Conservation (phyloP, 2,329 filamentous ascomycete genomes). For the Biscogniauxia sp. region DNA sequence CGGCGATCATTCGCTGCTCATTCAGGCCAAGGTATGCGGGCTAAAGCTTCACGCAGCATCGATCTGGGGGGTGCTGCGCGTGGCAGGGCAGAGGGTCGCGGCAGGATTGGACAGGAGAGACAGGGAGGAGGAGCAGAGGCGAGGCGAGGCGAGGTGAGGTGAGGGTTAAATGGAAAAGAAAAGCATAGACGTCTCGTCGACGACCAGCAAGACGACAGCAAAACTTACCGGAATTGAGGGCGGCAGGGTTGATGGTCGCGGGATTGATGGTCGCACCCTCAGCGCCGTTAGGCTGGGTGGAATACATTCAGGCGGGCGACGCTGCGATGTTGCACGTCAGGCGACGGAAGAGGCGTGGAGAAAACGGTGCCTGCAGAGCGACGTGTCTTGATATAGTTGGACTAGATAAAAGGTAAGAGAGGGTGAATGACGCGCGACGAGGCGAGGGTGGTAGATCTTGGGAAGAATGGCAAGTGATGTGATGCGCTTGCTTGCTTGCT, state of each 20-base stretch:
- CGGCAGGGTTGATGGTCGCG: constrained; percentile 71
- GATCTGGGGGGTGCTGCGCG: constrained; percentile 10
- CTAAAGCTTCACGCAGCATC: constrained; percentile 5
- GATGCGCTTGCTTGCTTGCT: constrained; percentile 9
- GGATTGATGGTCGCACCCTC: constrained; percentile 90
- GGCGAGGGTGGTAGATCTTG: constrained; percentile 33
- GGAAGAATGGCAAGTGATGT: constrained; percentile 26
- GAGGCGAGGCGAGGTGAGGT: constrained; percentile 6
- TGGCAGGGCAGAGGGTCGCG: constrained; percentile 16
- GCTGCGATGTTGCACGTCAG: constrained; percentile 38
- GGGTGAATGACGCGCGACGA: constrained; percentile 36
- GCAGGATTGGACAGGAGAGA: constrained; percentile 15
- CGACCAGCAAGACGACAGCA: constrained; percentile 23
- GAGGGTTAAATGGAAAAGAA: constrained; percentile 16
- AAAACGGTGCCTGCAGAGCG: constrained; percentile 49
- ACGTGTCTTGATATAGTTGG: constrained; percentile 64
- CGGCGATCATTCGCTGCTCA: constrained; percentile 17
- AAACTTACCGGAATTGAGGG: constrained; percentile 59
- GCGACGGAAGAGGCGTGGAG: constrained; percentile 34
- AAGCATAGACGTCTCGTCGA: constrained; percentile 5
- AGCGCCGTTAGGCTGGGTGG: constrained; percentile 69
- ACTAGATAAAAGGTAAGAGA: constrained; percentile 35
- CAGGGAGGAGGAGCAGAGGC: constrained; percentile 10
- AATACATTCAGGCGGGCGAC: constrained; percentile 53
- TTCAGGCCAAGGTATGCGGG: constrained; percentile 2